Evolutionary conservation across 805 yeast genomes (phyloP).

Genomic region (Hanseniaspora meyeri): DNA sequence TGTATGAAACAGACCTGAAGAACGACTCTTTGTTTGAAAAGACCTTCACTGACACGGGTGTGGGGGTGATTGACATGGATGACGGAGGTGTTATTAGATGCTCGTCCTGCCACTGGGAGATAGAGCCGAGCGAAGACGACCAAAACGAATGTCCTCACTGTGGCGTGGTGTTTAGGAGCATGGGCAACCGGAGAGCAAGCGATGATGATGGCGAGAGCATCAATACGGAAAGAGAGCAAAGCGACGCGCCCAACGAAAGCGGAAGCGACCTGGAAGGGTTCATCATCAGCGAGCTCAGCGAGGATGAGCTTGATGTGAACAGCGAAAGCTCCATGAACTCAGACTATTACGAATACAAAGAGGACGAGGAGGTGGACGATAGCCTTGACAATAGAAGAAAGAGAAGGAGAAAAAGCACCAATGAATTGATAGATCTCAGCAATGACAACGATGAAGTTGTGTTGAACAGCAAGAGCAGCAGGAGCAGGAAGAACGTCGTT

Average conservation of each 20-base stretch:
- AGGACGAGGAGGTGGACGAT: background rate
- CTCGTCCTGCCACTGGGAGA: constrained; percentile 70
- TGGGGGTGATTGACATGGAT: constrained; percentile 41
- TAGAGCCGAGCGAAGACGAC: constrained; percentile 28
- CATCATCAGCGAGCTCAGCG: constrained; percentile 11
- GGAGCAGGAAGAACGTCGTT: constrained; percentile 1
- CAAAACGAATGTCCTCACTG: constrained; percentile 60
- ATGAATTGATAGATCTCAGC: constrained; percentile 12
- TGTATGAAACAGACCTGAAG: constrained; percentile 32
- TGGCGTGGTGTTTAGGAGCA: constrained; percentile 38
- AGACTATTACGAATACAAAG: constrained; percentile 12
- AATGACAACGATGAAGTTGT: constrained; percentile 16
- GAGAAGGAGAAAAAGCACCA: background rate
- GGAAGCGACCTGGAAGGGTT: constrained; percentile 14
- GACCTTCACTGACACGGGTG: constrained; percentile 37
- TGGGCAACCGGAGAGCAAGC: constrained; percentile 11
- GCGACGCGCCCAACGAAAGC: constrained; percentile 7
- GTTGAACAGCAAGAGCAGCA: constrained; percentile 2
- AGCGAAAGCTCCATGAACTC: constrained; percentile 9
- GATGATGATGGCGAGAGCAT: constrained; percentile 14
- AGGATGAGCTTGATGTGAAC: constrained; percentile 2
- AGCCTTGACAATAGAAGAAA: background rate
- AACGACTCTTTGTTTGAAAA: constrained; percentile 36
- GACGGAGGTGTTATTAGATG: constrained; percentile 68
- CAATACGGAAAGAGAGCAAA: constrained; percentile 9